A percentile compares a stretch with the other conserved stretches of the same genome.
These are phyloP conservation scores for Fusarium oxysporum DNA, from an alignment of 2,329 filamentous ascomycete species.

Conservation along the genomic window DNA sequence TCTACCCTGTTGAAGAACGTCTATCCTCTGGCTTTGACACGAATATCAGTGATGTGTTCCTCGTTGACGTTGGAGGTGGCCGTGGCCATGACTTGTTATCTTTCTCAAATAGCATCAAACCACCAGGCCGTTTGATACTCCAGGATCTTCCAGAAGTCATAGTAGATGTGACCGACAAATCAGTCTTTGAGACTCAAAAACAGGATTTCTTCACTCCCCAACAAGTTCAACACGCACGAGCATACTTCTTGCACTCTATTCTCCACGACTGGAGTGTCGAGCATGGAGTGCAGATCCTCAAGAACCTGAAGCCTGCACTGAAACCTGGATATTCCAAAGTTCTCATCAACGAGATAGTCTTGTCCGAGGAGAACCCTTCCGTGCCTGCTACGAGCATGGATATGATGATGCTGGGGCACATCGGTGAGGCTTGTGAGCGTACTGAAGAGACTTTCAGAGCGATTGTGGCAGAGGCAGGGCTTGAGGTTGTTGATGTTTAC, in stretches of 20 bases:
- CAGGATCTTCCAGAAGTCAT: constrained; percentile 39
- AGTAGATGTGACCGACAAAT: constrained; percentile 1
- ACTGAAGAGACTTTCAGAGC: constrained; percentile 11
- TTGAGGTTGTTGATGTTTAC: constrained; percentile 7
- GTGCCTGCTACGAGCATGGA: constrained; percentile 23
- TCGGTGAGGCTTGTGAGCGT: constrained; percentile 20
- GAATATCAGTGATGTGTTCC: constrained; percentile 8
- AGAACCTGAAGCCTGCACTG: constrained; percentile 47
- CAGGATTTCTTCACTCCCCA: constrained; percentile 40
- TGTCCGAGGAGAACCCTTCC: constrained; percentile 20
- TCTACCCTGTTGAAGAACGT: constrained; percentile 20
- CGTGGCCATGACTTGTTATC: constrained; percentile 35
- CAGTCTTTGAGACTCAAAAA: background rate
- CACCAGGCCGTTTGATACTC: constrained; percentile 18
- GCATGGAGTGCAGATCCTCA: constrained; percentile 48
- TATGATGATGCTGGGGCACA: constrained; percentile 32
- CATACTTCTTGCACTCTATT: constrained; percentile 45
- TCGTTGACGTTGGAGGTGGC: constrained; percentile 36
- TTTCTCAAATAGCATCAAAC: constrained; percentile 10
- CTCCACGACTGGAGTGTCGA: constrained; percentile 54
- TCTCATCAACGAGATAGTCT: constrained; percentile 28
- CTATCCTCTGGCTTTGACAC: constrained; percentile 5
- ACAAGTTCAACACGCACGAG: constrained; percentile 22
- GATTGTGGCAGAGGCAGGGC: constrained; percentile 5
- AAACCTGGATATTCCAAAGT: constrained; percentile 27